Evolutionary conservation across 1,284 basidiomycete species (phyloP), one percentile per base, ranked within the genome.

Genomic region (Austroboletus novae-zelandiae): DNA sequence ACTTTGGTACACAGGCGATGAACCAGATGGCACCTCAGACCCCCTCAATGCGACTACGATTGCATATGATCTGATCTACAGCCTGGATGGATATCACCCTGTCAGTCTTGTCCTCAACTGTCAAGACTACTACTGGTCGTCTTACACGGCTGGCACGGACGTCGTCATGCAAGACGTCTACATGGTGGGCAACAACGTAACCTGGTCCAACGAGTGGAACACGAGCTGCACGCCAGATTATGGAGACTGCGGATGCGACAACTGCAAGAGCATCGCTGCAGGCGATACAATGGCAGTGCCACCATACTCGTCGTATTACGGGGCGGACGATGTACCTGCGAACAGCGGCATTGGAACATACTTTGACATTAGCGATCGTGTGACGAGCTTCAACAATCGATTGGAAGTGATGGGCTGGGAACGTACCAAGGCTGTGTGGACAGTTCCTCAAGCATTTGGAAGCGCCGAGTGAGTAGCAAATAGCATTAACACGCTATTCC

Each of bases 1-100:
- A 9, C 68, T 87, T 0, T 91, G 86, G 85, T 91, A 89, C 67
- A 89, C 86, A 9, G 85, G 74, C 1, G 86, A 89, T 55, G 86
- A 89, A 61, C 85, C 85, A 0, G 87, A 90, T 57, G 88, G 87
- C 34, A 75, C 79, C 2, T 76, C 74, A 20, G 85, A 88, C 54
- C 83, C 85, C 11, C 69, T 84, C 30, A 76, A 81, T 55, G 83
- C 83, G 1, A 84, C 86, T 0, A 57, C 69, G 1, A 67, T 65
- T 34, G 67, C 85, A 0, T 83, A 83, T 48, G 78, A 84, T 55
- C 69, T 83, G n/a, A 87, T 91, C 57, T 79, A 81, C 51, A 73
- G 75, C 4, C 68, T 88, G 11, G 87, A 90, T 43, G 80, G 80
- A 3, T 90, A 89, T 59, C 87, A 89, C 58, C 87, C 86, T 0